These are phyloP conservation scores for Piedraia hortae DNA, from an alignment of 2,329 filamentous ascomycete genomes.

Conservation along the genomic window DNA sequence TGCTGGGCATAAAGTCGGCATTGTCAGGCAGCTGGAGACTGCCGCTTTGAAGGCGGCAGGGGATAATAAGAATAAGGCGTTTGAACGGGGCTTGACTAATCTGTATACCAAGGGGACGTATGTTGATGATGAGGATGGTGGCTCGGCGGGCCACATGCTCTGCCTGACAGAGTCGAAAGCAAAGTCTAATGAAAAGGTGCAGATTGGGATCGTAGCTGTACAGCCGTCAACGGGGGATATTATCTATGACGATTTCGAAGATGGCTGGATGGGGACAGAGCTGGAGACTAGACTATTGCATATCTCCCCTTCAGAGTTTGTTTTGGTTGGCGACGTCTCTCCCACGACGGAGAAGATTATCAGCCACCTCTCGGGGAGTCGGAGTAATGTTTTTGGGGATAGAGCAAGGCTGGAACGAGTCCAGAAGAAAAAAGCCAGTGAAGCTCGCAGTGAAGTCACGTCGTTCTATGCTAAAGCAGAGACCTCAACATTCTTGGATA, in stretches of 20 bases:
- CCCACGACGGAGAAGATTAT: constrained; percentile 81
- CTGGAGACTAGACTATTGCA: constrained; percentile 87
- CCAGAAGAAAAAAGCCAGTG: constrained; percentile 45
- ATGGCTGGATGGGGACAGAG: constrained; percentile 91
- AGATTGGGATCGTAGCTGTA: constrained; percentile 75
- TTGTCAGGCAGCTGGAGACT: constrained; percentile 83
- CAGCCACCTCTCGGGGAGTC: constrained; percentile 66
- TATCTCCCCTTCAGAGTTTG: constrained; percentile 82
- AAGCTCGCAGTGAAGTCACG: constrained; percentile 69
- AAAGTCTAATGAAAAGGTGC: constrained; percentile 74
- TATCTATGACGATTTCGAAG: constrained; percentile 84
- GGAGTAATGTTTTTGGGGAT: constrained; percentile 74
- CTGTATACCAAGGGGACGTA: constrained; percentile 97
- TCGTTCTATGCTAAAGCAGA: constrained; percentile 56
- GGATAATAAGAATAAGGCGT: constrained; percentile 79
- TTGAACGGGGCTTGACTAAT: constrained; percentile 77
- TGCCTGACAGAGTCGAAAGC: constrained; percentile 69
- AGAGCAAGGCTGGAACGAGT: constrained; percentile 62
- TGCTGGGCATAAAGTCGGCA: constrained; percentile 84
- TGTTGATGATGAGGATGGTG: constrained; percentile 49
- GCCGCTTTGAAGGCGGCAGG: constrained; percentile 86
- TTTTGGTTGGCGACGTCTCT: constrained; percentile 74
- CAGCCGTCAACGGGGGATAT: constrained; percentile 91
- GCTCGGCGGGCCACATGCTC: constrained; percentile 59
- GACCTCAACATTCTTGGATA: constrained; percentile 42